Base-by-base conservation (phyloP, 2,329 filamentous ascomycete genomes). In the Xylaria sp. region DNA sequence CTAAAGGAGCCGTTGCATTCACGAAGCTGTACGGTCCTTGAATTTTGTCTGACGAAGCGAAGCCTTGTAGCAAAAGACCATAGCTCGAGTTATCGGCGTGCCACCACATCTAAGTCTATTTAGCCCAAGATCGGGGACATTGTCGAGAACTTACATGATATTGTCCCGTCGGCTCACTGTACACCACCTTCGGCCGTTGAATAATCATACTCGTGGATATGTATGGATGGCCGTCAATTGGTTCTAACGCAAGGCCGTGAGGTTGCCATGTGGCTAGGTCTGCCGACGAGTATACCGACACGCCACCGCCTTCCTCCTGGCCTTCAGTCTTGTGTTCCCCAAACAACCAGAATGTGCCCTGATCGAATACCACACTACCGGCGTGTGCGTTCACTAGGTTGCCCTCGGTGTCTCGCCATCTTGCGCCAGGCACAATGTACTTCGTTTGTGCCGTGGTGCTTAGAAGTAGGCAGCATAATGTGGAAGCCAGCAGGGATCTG, bases 371-470 rank as follows among this genome's bases (percentile, higher is more conserved):
- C 6, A 90, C 80, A 13, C 84, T 84, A 0, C 88, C 88, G 1
- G 88, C 88, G 74, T 90, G 88, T 0, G 88, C 88, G 61, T 88
- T 90, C 62, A 90, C 84, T 13, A 89, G 75, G n/a, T 86, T 83
- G 0, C 87, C 87, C 2, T 88, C 82, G 0, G 86, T 90, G 71
- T 89, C 88, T 20, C 79, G 82, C 88, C 88, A 90, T 75, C 87
- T 80, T 0, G 82, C 88, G 3, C 88, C 88, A 0, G 88, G 88
- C 2, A 89, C 87, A 57, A 90, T 90, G 78, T 86, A 90, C 75
- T 84, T 87, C 13, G 83, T 81, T 57, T 73, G 70, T 20, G 72
- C 69, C 44, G 72, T 61, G 36, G 70, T 71, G 58, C 70, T 53
- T 6, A 77, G 63, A 28, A 76, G 58, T 63, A 75, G 48, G 26